A percentile compares a stretch with the other conserved stretches of the same genome.
These are phyloP conservation scores for Pinus tabuliformis DNA, from an alignment of 75 land plant genomes.

Conservation along the genomic window DNA sequence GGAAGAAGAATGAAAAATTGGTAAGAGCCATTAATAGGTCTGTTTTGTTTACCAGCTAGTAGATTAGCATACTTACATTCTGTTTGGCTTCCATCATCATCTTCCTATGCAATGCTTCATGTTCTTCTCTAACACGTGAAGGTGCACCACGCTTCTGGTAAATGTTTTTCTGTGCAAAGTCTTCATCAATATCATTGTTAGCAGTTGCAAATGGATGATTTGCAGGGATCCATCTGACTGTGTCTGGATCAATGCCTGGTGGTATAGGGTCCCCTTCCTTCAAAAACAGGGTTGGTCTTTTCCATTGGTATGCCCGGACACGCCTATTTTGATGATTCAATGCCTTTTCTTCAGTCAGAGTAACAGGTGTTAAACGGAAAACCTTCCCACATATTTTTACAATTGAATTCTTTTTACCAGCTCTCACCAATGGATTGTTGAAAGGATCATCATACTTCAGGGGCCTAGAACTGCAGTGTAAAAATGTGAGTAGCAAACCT, in stretches of 20 bases:
- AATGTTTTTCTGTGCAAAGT: slow-evolving; percentile 81
- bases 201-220: slow-evolving; percentile 98
- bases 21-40: neutral
- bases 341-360: slow-evolving; percentile 75
- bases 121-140: slow-evolving; percentile 86
- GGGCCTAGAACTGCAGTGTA: slow-evolving; percentile 57
- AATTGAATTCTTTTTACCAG: slow-evolving; percentile 57
- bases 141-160: slow-evolving; percentile 89
- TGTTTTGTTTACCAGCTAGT: neutral
- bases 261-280: slow-evolving; percentile 90
- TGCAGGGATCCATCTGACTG: slow-evolving; percentile 92
- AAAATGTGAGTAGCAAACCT: neutral
- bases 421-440: slow-evolving; percentile 80
- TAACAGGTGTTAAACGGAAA: slow-evolving; percentile 82
- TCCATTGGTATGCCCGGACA: slow-evolving; percentile 93
- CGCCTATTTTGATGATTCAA: slow-evolving; percentile 82
- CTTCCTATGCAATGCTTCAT: slow-evolving; percentile 89
- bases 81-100: slow-evolving; percentile 58
- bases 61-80: slow-evolving; percentile 29
- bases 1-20: slow-evolving; percentile 1
- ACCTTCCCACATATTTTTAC: slow-evolving; percentile 91
- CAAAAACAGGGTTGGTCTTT: slow-evolving; percentile 80
- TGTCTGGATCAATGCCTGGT: slow-evolving; percentile 88
- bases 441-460: slow-evolving; percentile 92
- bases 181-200: slow-evolving; percentile 80